phyloP scores from a whole-genome alignment of 1,284 basidiomycete genomes.

The Papiliotrema terrestris region DNA sequence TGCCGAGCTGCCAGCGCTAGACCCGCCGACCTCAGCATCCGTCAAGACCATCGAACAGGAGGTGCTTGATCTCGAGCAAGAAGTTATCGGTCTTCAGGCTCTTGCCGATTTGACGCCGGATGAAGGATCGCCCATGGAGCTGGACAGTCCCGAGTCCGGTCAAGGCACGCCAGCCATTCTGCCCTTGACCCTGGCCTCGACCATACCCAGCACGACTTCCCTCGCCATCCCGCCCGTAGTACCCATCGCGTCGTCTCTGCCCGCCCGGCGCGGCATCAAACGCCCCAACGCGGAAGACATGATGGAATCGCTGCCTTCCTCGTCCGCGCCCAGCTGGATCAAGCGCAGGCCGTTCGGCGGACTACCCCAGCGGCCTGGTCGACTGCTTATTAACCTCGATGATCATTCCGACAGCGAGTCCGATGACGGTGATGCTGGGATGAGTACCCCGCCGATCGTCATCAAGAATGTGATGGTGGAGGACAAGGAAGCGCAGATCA shows the following conservation, averaged over 20 bases:
- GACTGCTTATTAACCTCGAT: slow-evolving; percentile 27
- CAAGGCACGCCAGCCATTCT: slow-evolving; percentile 9
- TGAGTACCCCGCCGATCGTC: slow-evolving; percentile 9
- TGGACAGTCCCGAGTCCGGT: slow-evolving; percentile 37
- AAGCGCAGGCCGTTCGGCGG: slow-evolving; percentile 18
- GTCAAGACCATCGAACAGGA: slow-evolving; percentile 23
- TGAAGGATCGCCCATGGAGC: slow-evolving; percentile 24
- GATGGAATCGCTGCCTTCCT: slow-evolving; percentile 25
- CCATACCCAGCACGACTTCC: background rate
- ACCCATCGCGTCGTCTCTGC: slow-evolving; percentile 3
- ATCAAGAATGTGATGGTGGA: slow-evolving; percentile 20
- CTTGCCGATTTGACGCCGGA: background rate
- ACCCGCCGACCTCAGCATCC: background rate
- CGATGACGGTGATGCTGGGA: slow-evolving; percentile 13
- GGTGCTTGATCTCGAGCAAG: slow-evolving; percentile 29
- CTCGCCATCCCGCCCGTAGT: background rate
- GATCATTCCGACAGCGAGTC: slow-evolving; percentile 24
- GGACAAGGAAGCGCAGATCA: slow-evolving; percentile 34
- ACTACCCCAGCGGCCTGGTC: slow-evolving; percentile 11
- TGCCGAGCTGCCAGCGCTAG: background rate
- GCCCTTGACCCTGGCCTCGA: too few relatives aligned
- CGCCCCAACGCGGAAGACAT: slow-evolving; percentile 39
- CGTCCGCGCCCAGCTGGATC: slow-evolving; percentile 10
- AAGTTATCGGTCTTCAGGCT: slow-evolving; percentile 22
- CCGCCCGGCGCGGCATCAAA: slow-evolving; percentile 22